These are phyloP conservation scores for Exophiala oligosperma DNA, from an alignment of 2,329 filamentous ascomycete genomes.

Conservation along the genomic window DNA sequence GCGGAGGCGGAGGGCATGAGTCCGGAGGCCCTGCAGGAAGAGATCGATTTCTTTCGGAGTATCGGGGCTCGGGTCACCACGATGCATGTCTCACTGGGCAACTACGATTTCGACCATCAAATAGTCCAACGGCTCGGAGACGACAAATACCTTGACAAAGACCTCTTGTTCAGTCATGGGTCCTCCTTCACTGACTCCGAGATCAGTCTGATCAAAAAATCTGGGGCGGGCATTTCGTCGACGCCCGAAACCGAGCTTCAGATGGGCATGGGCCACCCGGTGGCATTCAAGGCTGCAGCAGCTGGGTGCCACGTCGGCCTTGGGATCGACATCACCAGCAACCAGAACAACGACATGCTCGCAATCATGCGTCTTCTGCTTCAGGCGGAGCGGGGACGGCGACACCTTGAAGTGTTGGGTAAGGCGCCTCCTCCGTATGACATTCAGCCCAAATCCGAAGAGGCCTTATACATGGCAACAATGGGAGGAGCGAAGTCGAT, in stretches of 20 bases:
- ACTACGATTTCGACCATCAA: not conserved
- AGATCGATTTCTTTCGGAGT: not conserved
- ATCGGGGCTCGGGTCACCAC: slow-evolving; percentile 1
- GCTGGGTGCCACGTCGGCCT: slow-evolving; percentile 31
- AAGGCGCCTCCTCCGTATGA: slow-evolving; percentile 8
- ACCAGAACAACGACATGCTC: slow-evolving; percentile 31
- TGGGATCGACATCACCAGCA: slow-evolving; percentile 33
- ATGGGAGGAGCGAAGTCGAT: slow-evolving; percentile 34
- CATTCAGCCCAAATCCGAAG: slow-evolving; percentile 23
- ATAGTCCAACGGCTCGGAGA: not conserved
- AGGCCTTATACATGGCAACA: slow-evolving; percentile 33
- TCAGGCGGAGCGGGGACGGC: slow-evolving; percentile 28
- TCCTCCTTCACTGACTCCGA: slow-evolving; percentile 13
- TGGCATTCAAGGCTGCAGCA: slow-evolving; percentile 28
- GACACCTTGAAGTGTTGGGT: slow-evolving; percentile 18
- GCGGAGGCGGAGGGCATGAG: not conserved
- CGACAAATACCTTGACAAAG: not conserved
- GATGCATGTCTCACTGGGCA: not conserved
- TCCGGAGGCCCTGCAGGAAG: not conserved
- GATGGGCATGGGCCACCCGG: slow-evolving; percentile 33
- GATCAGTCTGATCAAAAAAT: slow-evolving; percentile 17
- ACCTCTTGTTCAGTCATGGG: slow-evolving; percentile 11
- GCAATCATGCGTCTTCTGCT: slow-evolving; percentile 32
- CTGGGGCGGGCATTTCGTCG: slow-evolving; percentile 25
- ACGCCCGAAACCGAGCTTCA: slow-evolving; percentile 36